These are phyloP conservation scores for Colletotrichum lupini DNA, from an alignment of 2,329 filamentous ascomycete genomes.

Conservation along the genomic window DNA sequence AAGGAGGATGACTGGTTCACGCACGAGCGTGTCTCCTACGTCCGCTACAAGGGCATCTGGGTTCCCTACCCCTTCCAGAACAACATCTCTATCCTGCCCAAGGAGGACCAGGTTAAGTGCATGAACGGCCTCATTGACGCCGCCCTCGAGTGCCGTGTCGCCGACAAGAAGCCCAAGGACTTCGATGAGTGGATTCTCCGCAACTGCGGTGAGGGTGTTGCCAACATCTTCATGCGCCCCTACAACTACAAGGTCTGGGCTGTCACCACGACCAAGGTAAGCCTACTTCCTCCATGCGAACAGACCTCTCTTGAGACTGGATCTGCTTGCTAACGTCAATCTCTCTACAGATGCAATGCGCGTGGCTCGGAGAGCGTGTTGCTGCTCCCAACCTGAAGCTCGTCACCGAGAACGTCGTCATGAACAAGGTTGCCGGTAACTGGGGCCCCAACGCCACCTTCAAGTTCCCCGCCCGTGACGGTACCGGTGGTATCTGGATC, in stretches of 20 bases:
- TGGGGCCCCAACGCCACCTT: slow-evolving; percentile 99
- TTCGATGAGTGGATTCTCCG: slow-evolving; percentile 99
- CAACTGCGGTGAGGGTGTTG: slow-evolving; percentile 89
- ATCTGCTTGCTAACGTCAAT: not conserved
- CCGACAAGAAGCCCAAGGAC: slow-evolving; percentile 92
- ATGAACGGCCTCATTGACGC: slow-evolving; percentile 97
- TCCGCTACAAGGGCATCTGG: slow-evolving; percentile 96
- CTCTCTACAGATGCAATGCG: slow-evolving; percentile 87
- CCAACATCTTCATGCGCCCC: slow-evolving; percentile 97
- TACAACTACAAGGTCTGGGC: slow-evolving; percentile 99
- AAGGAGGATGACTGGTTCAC: slow-evolving; percentile 96
- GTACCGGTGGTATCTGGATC: slow-evolving; percentile 99
- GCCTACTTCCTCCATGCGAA: slow-evolving; percentile 37
- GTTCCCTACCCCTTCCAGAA: slow-evolving; percentile 99
- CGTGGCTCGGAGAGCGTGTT: slow-evolving; percentile 98
- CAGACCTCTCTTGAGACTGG: not conserved
- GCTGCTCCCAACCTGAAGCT: slow-evolving; percentile 95
- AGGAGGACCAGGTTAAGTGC: slow-evolving; percentile 95
- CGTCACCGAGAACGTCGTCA: slow-evolving; percentile 92
- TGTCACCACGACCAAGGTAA: slow-evolving; percentile 94
- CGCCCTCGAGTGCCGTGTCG: slow-evolving; percentile 84
- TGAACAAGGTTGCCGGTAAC: slow-evolving; percentile 95
- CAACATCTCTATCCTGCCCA: slow-evolving; percentile 98
- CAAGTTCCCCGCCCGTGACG: slow-evolving; percentile 94
- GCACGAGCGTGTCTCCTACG: slow-evolving; percentile 98